Evolutionary conservation across 441 rosid species (phyloP).

Genomic region (Jatropha podagrica): DNA sequence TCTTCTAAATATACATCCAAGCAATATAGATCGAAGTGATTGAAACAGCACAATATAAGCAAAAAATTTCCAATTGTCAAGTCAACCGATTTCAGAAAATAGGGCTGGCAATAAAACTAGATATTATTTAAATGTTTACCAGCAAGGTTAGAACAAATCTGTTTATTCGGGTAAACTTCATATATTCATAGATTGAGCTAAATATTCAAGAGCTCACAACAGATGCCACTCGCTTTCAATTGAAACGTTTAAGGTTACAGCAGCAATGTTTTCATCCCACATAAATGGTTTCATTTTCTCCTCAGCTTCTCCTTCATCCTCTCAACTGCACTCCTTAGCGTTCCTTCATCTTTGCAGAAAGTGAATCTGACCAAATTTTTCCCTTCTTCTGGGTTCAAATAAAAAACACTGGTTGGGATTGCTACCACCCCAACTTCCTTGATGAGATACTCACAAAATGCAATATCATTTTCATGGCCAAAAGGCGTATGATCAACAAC

Average conservation of each 20-base stretch:
- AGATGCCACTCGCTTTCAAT: background rate
- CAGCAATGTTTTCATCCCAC: background rate
- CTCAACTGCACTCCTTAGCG: slow-evolving; percentile 68
- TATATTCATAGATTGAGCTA: background rate
- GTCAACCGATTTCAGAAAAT: background rate
- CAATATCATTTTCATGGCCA: slow-evolving; percentile 68
- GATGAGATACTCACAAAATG: slow-evolving; percentile 82
- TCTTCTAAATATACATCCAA: background rate
- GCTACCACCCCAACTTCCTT: slow-evolving; percentile 91
- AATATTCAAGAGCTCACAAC: background rate
- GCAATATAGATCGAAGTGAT: background rate
- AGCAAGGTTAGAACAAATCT: background rate
- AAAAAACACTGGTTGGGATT: slow-evolving; percentile 82
- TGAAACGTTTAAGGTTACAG: background rate
- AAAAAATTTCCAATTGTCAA: background rate
- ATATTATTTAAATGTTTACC: background rate
- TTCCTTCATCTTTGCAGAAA: slow-evolving; percentile 85
- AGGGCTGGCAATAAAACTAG: background rate
- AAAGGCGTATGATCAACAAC: slow-evolving; percentile 88
- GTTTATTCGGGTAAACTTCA: background rate
- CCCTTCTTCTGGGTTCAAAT: slow-evolving; percentile 83
- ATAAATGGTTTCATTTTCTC: slow-evolving; percentile 31
- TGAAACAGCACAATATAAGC: background rate
- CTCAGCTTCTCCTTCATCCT: slow-evolving; percentile 85
- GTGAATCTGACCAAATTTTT: slow-evolving; percentile 88